phyloP scores from a whole-genome alignment of 352 stramenopile genomes.

The Globisporangium paroecandrum region DNA sequence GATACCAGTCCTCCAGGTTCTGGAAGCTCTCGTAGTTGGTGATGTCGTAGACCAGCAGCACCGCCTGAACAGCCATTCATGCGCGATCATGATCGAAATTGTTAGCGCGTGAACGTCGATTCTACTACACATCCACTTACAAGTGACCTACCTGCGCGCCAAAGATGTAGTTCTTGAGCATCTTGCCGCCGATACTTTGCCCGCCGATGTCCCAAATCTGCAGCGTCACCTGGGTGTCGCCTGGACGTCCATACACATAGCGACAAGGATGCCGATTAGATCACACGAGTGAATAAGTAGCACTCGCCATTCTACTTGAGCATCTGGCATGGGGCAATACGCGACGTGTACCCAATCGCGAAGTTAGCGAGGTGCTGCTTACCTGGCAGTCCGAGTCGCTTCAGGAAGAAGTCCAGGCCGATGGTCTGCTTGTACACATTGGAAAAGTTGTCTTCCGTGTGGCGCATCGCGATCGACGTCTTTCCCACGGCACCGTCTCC shows the following conservation, averaged over 20 bases:
- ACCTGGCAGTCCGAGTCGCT: constrained; percentile 88
- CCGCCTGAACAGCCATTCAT: constrained; percentile 34
- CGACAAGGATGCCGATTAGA: too few species aligned
- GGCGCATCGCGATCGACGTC: constrained; percentile 92
- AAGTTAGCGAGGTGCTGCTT: not conserved
- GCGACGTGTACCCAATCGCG: not conserved
- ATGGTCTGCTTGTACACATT: constrained; percentile 95
- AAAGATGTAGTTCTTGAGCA: constrained; percentile 93
- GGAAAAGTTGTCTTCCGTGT: constrained; percentile 91
- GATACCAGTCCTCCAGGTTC: constrained; percentile 94
- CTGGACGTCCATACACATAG: constrained; percentile 23
- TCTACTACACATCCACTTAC: not conserved
- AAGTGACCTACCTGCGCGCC: constrained; percentile 72
- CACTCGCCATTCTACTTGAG: not conserved
- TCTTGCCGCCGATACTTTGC: constrained; percentile 85
- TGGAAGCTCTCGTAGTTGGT: constrained; percentile 95
- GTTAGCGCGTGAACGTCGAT: not conserved
- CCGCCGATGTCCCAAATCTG: constrained; percentile 95
- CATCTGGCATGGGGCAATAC: not conserved
- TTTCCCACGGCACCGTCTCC: constrained; percentile 94
- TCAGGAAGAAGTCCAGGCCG: constrained; percentile 94
- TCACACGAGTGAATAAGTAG: too few species aligned
- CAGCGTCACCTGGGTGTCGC: constrained; percentile 87
- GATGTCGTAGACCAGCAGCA: constrained; percentile 94
- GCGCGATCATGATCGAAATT: not conserved